Base-by-base conservation (phyloP, 805 yeast genomes). In the Schwanniomyces yamadae region DNA sequence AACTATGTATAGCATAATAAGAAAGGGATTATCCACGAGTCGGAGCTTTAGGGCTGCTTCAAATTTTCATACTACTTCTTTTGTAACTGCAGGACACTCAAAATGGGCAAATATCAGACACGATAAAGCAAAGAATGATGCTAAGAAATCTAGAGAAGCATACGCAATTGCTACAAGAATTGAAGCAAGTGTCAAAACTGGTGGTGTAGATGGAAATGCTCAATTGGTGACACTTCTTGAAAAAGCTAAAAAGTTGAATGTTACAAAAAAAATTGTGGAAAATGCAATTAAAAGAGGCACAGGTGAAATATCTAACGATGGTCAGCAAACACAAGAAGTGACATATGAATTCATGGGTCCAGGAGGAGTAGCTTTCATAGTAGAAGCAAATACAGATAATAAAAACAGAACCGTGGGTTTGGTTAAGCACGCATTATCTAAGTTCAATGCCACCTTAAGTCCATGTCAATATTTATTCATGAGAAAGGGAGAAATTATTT, bases 91-190 rank as follows among this genome's bases (percentile, higher is more conserved):
- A 0, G 99, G 99, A 1, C 99, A 91, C 59, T 83, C 87, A 23
- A 91, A 90, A 61, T 91, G 99, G 99, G 86, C 95, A 28, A 87
- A 85, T 31, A 91, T 93, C 48, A 84, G 89, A 54, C 97, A 89
- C 55, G 93, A 85, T 55, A 91, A 91, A 62, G 95, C 95, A 37
- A 86, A 87, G 44, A 88, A 89, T 52, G 99, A 91, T 63, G 85
- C 88, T 14, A 78, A 75, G 40, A 81, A 78, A 57, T 82, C 87
- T 40, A 75, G 78, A 37, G 69, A 78, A 19, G 80, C 87, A 4
- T 83, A 81, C 49, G 78, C 80, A 47, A 69, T 84, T 52, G 83
- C 96, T 5, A 75, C 78, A 29, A 75, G 79, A 49, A 85, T 91
- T 40, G 78, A 84, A 11, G 71, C 84, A 27, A 84, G 93, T 30